These are phyloP conservation scores for Takakia lepidozioides DNA, from an alignment of 225 moss, liverwort and hornwort genomes.

Conservation along the genomic window DNA sequence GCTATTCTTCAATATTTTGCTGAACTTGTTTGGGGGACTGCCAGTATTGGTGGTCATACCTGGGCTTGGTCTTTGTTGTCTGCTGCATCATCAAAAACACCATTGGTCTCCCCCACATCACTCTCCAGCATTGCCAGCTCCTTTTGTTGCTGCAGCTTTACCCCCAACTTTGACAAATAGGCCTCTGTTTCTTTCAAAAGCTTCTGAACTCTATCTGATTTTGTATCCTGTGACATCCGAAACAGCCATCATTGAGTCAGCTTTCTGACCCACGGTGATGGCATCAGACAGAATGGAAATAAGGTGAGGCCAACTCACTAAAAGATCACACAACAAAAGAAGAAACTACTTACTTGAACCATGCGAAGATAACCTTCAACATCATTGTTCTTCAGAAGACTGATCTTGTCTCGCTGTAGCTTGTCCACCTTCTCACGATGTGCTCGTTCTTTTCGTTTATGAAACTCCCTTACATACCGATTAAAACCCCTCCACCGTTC, in stretches of 20 bases:
- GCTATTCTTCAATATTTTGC: too few relatives aligned
- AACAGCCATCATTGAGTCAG: background rate
- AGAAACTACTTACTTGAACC: slow-evolving; percentile 72
- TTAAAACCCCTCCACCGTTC: slow-evolving; percentile 73
- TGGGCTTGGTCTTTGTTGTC: slow-evolving; percentile 77
- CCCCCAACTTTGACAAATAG: slow-evolving; percentile 90
- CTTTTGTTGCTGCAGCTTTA: slow-evolving; percentile 91
- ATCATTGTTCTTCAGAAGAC: slow-evolving; percentile 95
- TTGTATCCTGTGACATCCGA: slow-evolving; percentile 62
- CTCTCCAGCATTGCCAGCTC: slow-evolving; percentile 52
- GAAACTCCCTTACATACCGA: slow-evolving; percentile 89
- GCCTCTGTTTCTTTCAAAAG: slow-evolving; percentile 89
- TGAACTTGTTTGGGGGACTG: too few relatives aligned
- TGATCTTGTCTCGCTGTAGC: slow-evolving; percentile 95
- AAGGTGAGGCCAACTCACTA: too few relatives aligned
- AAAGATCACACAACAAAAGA: too few relatives aligned
- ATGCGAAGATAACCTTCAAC: slow-evolving; percentile 99
- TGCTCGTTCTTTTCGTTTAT: slow-evolving; percentile 89
- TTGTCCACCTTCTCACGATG: slow-evolving; percentile 92
- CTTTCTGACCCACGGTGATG: too few relatives aligned
- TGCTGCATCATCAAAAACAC: slow-evolving; percentile 29
- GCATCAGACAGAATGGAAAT: too few relatives aligned
- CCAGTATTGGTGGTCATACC: too few relatives aligned
- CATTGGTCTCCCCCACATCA: slow-evolving; percentile 41
- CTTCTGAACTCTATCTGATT: slow-evolving; percentile 97